Conservation (phyloP, 306 rosid species). For the Vigna mungo region DNA sequence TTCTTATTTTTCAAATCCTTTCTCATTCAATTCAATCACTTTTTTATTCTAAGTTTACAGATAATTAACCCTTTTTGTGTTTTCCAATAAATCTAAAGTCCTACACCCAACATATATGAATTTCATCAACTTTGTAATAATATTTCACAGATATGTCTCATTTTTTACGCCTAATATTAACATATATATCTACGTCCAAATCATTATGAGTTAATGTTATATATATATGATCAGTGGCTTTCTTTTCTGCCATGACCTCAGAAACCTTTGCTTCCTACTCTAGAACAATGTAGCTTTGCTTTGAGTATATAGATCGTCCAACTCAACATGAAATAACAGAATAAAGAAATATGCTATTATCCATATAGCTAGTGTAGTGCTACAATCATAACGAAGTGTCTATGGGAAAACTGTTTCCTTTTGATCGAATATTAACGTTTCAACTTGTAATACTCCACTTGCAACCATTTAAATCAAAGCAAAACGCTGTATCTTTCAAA, state of each 20-base stretch:
- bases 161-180: too few relatives aligned
- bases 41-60: conserved; percentile 4
- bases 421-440: conserved; percentile 1
- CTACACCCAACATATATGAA: neutral
- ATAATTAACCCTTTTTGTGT: conserved; percentile 22
- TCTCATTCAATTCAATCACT: conserved; percentile 46
- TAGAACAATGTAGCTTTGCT: neutral
- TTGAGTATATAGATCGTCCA: neutral
- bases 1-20: conserved; percentile 40
- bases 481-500: conserved; percentile 50
- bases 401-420: neutral
- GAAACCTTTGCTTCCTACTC: neutral
- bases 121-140: neutral
- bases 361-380: neutral
- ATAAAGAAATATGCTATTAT: neutral
- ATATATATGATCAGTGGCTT: neutral
- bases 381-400: neutral
- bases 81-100: neutral
- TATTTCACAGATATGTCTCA: too few relatives aligned
- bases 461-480: conserved; percentile 28
- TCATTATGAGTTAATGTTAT: too few relatives aligned
- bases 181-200: too few relatives aligned
- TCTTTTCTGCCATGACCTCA: conserved; percentile 21
- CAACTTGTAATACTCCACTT: conserved; percentile 9
- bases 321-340: neutral